Evolutionary conservation across 2,329 filamentous ascomycete genomes (phyloP).

Genomic region (Triangularia setosa): DNA sequence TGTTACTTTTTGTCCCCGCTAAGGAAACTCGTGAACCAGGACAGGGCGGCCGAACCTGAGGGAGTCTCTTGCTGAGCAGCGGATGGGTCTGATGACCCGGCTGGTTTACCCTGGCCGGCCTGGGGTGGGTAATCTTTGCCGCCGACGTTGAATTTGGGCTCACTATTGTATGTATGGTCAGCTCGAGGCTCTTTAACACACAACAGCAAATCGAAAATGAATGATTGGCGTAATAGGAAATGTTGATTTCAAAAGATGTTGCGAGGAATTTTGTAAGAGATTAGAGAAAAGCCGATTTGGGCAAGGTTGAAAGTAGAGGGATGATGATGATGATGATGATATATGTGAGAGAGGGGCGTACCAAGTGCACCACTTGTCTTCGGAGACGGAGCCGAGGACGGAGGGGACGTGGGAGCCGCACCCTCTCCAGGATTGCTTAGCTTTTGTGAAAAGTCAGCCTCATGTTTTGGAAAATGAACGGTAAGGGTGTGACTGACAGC

Average conservation of each 20-base stretch:
- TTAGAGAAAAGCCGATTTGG: too few species aligned
- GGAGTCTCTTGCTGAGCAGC: neutral
- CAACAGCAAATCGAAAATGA: too few species aligned
- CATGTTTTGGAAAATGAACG: neutral
- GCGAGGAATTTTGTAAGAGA: too few species aligned
- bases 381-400: constrained; percentile 41
- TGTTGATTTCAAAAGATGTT: too few species aligned
- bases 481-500: constrained; percentile 37
- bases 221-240: too few species aligned
- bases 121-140: constrained; percentile 5
- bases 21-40: neutral
- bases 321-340: neutral
- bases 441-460: constrained; percentile 28
- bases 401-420: constrained; percentile 45
- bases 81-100: neutral
- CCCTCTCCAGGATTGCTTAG: constrained; percentile 47
- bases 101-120: neutral
- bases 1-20: neutral
- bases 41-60: neutral
- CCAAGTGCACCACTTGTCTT: constrained; percentile 46
- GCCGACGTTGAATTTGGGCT: neutral
- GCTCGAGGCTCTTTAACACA: too few species aligned
- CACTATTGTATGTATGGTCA: too few species aligned
- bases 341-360: neutral
- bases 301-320: neutral